A percentile compares a stretch with the other conserved stretches of the same genome.
phyloP scores from a whole-genome alignment of 352 stramenopile species.

The Phytopythium oedochilum region DNA sequence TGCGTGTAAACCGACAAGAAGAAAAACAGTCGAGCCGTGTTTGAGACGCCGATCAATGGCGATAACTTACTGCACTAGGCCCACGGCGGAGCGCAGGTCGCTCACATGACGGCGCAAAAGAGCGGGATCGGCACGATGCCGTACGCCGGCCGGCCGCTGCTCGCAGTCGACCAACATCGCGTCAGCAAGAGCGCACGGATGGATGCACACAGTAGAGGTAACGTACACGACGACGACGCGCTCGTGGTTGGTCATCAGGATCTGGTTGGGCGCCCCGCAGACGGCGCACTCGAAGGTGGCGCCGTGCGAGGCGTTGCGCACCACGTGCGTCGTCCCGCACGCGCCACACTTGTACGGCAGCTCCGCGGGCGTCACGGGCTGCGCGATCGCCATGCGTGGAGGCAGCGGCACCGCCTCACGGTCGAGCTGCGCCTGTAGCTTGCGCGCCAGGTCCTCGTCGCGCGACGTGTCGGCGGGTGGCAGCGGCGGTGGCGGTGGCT shows the following conservation, averaged over 20 bases:
- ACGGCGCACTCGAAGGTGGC: conserved; percentile 54
- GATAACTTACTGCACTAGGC: conserved; percentile 1
- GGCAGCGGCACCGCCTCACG: conserved; percentile 6
- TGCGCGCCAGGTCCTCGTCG: conserved; percentile 49
- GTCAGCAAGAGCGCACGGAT: too few species aligned
- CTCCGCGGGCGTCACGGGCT: conserved; percentile 26
- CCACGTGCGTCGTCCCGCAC: conserved; percentile 54
- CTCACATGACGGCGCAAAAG: conserved; percentile 61
- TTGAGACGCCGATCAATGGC: neutral
- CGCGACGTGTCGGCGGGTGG: conserved; percentile 17
- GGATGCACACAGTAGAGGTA: too few species aligned
- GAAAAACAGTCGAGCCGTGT: too few species aligned
- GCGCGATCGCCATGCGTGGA: conserved; percentile 23
- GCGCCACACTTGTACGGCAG: conserved; percentile 62
- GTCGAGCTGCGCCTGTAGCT: conserved; percentile 53
- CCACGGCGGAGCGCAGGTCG: too few species aligned
- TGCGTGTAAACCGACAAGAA: neutral
- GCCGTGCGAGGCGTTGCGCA: conserved; percentile 51
- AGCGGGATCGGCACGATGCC: conserved; percentile 57
- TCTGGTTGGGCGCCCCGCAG: conserved; percentile 60
- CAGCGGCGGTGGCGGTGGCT: neutral
- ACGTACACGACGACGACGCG: conserved; percentile 48
- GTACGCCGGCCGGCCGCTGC: conserved; percentile 24
- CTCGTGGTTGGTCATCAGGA: conserved; percentile 33
- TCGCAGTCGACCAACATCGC: neutral